These are phyloP conservation scores for Blastobotrys aristatus DNA, from an alignment of 1,139 yeast species.

Conservation along the genomic window DNA sequence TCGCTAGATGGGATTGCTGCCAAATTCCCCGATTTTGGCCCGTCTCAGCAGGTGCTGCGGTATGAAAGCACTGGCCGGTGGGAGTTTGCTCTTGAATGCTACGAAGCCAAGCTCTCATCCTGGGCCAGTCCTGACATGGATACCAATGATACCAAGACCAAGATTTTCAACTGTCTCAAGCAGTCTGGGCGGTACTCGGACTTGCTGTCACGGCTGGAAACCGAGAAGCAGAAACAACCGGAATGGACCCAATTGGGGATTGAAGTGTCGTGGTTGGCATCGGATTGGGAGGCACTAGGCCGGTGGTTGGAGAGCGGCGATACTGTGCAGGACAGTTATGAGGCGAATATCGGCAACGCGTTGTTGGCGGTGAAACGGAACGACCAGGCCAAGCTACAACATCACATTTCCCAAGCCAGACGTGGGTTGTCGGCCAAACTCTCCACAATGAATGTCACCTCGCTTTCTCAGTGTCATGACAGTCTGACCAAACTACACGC, in stretches of 20 bases:
- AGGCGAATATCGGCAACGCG: conserved; percentile 61
- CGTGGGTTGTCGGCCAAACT: conserved; percentile 55
- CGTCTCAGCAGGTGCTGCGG: conserved; percentile 68
- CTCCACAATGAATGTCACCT: conserved; percentile 56
- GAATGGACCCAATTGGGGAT: conserved; percentile 46
- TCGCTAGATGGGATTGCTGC: conserved; percentile 83
- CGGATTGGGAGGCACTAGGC: conserved; percentile 47
- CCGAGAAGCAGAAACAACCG: background rate
- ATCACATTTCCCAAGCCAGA: conserved; percentile 49
- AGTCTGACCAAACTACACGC: conserved; percentile 65
- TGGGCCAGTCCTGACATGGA: conserved; percentile 37
- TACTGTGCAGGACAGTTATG: conserved; percentile 38
- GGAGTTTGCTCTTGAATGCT: conserved; percentile 84
- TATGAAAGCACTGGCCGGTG: conserved; percentile 84
- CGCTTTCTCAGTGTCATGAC: conserved; percentile 54
- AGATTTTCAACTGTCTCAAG: conserved; percentile 49
- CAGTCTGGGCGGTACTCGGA: conserved; percentile 56
- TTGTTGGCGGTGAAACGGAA: conserved; percentile 41
- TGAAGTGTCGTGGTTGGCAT: conserved; percentile 67
- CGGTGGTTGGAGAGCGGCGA: conserved; percentile 46
- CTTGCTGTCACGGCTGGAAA: conserved; percentile 32
- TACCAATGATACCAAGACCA: conserved; percentile 24
- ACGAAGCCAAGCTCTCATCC: conserved; percentile 50
- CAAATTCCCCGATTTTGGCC: conserved; percentile 61
- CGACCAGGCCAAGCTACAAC: conserved; percentile 34